phyloP scores from a whole-genome alignment of 192 early-diverging fungal species.

The Funneliformis mosseae region DNA sequence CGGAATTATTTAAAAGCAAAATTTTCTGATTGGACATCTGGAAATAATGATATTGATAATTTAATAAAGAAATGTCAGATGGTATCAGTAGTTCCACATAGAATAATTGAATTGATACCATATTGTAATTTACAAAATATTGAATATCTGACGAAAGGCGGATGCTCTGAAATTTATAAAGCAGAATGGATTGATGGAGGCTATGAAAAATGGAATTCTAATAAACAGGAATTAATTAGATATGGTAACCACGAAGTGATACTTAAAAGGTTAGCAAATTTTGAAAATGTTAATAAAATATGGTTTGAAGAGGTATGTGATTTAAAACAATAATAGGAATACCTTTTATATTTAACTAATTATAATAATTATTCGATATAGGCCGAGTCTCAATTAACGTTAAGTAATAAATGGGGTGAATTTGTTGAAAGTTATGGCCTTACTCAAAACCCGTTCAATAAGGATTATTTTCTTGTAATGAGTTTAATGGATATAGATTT shows the following conservation, averaged over 20 bases:
- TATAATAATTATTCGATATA: not conserved
- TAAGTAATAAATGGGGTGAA: not conserved
- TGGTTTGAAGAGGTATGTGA: not conserved
- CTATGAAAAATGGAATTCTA: not conserved
- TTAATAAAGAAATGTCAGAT: not conserved
- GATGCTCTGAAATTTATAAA: not conserved
- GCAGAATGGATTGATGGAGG: not conserved
- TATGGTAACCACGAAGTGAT: not conserved
- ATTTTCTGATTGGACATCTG: not conserved
- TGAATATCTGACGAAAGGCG: not conserved
- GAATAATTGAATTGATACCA: conserved; percentile 19
- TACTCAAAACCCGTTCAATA: not conserved
- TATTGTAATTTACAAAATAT: not conserved
- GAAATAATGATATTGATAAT: not conserved
- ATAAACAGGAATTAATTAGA: not conserved
- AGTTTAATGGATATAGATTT: not conserved
- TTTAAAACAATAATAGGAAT: not conserved
- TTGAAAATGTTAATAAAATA: not conserved
- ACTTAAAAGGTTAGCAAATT: not conserved
- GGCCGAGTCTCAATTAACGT: not conserved
- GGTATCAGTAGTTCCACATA: not conserved
- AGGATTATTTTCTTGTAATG: conserved; percentile 1
- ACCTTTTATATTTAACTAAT: not conserved
- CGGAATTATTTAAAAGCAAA: not conserved
- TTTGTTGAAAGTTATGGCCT: not conserved